Evolutionary conservation across 768 basidiomycete genomes (phyloP), one percentile per base, ranked within the genome.

Genomic region (Suillus placidus): DNA sequence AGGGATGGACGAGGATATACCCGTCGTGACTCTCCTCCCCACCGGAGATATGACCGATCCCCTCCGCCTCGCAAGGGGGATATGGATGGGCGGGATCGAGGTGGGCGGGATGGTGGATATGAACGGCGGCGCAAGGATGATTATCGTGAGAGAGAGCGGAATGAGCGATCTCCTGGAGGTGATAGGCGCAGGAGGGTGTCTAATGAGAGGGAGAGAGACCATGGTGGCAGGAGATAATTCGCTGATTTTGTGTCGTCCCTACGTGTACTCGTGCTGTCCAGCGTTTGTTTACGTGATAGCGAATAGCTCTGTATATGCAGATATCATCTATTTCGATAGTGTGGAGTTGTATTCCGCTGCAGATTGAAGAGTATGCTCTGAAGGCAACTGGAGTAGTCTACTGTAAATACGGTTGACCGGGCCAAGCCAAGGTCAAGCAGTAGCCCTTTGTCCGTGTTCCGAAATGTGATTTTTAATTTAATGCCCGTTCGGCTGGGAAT

Each of bases 61-160:
- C 74, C 67, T 16, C 71, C 71, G 34, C 76, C 70, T 23, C 69
- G 66, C 20, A 66, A 64, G 6, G 75, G 73, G 49, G 65, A 72
- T 14, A 69, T 67, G 34, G 9, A 60, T 35, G 66, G 68, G 37
- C 76, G 64, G 4, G 68, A 76, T 26, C 68, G 69, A 43, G 55
- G 58, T 10, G 63, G 70, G 10, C 52, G 71, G 47, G 75, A 77
- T 57, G 60, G 62, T 45, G 55, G 60, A 14, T 55, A 61, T 62
- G 76, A 71, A 18, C 74, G 68, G 40, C 75, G 72, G 32, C 66
- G 68, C 43, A 70, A 76, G 64, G 57, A 74, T 32, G 70, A 76
- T 35, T 69, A 70, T 38, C 69, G 66, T 45, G 73, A 72, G 8
- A 66, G 69, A 47, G 67, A 65, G 40, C 58, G 61, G 35, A 51